These are phyloP conservation scores for Ophiostoma perfectum DNA, from an alignment of 2,329 filamentous ascomycete genomes.

Conservation along the genomic window DNA sequence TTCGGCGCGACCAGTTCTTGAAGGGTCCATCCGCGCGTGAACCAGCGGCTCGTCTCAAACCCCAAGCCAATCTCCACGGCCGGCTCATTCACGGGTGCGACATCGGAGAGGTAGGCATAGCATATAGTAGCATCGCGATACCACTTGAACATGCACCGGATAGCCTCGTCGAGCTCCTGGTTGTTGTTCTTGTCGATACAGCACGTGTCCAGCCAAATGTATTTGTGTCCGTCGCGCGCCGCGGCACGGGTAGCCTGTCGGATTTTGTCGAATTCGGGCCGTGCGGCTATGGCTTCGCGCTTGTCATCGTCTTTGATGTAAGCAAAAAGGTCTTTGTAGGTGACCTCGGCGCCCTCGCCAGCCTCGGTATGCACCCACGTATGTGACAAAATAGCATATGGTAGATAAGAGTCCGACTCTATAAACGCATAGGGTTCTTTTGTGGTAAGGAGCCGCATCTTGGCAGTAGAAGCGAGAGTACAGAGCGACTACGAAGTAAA, in stretches of 20 bases:
- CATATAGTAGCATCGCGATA: not conserved
- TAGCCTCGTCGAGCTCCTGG: not conserved
- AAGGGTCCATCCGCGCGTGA: not conserved
- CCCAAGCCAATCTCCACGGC: not conserved
- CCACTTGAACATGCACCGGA: not conserved
- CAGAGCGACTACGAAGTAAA: no score
- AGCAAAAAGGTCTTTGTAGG: not conserved
- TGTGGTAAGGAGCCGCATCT: not conserved
- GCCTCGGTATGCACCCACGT: not conserved
- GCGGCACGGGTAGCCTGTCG: not conserved
- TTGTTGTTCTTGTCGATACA: not conserved
- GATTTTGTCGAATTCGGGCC: not conserved
- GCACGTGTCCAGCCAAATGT: conserved; percentile 4
- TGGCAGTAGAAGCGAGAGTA: no score
- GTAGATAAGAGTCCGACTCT: not conserved
- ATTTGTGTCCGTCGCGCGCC: conserved; percentile 1
- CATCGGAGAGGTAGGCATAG: not conserved
- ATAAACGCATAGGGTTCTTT: not conserved
- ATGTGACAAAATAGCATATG: not conserved
- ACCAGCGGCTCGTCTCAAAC: not conserved
- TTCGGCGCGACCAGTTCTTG: not conserved
- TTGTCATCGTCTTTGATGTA: not conserved
- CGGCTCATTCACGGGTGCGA: not conserved
- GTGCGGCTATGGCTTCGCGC: not conserved
- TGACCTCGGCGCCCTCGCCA: not conserved